Base-by-base conservation (phyloP, 371 early-diverging fungal species). In the Mortierella sp. region DNA sequence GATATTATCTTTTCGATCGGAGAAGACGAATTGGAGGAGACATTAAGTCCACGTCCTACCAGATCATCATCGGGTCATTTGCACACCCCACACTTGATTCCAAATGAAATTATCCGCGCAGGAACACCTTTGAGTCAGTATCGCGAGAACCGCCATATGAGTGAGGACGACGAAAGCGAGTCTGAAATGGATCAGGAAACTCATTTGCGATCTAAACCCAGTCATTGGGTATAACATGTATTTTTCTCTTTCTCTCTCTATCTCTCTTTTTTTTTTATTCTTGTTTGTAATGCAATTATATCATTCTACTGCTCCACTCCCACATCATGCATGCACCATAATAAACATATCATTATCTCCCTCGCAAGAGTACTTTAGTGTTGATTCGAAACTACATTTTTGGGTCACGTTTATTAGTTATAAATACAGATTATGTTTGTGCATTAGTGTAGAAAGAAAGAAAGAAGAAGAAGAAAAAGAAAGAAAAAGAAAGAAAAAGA, bases 1-100 rank as follows among this genome's bases (percentile, higher is more conserved):
- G 80, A 80, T 45, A 62, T 80, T 33, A 74, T 80, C 43, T 80
- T 80, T 68, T 80, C 80, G 19, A 74, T 80, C 63, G 80, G 53
- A 2, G 80, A 80, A 21, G 80, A 80, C 2, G 75, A 74, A 19
- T 48, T 47, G 32, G 71, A 74, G 8, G 65, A 71, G 32, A 68
- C 19, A 7, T 22, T 10, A 41, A 58, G 45, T 19, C 33, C 40
- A 28, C 9, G n/a, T 60, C 74, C 70, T 24, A 15, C n/a, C 24
- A 57, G 48, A 43, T 40, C 19, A 43, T 40, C 19, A 6, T 19
- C 33, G n/a, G 22, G 57, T 15, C 52, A 58, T 40, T 1, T 0
- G 3, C 63, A 66, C 15, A 28, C 28, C 28, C 45, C 69, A 15
- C 67, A 58, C 28, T 40, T 52, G 11, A 24, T 43, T 38, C 47